Percentiles rank a stretch among this genome's conserved stretches.
Conservation (phyloP, 2,329 filamentous ascomycete species). For the Colletotrichum sojae region DNA sequence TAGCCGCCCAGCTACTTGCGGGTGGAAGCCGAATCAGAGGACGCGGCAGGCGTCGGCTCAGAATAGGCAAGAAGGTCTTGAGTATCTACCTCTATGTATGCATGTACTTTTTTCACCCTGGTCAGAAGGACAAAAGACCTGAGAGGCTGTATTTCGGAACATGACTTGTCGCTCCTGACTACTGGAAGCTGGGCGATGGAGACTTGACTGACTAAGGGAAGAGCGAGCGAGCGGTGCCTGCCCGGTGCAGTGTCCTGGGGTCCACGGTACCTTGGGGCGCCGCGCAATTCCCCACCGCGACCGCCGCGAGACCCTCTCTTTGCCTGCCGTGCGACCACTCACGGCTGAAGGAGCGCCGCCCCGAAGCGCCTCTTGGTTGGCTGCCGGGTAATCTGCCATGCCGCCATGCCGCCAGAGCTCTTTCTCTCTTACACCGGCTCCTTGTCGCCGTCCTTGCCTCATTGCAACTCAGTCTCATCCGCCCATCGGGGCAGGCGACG, state of each 20-base stretch:
- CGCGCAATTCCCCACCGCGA: not conserved
- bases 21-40: conserved; percentile 16
- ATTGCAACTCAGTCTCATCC: conserved; percentile 6
- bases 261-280: not conserved
- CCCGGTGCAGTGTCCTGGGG: not conserved
- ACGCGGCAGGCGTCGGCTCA: not conserved
- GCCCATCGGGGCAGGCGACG: conserved; percentile 4
- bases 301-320: conserved; percentile 17
- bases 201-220: conserved; percentile 30
- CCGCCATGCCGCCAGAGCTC: not conserved
- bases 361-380: conserved; percentile 27
- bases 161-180: conserved; percentile 12
- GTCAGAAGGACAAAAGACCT: no score
- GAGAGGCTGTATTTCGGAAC: not conserved
- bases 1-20: conserved; percentile 25
- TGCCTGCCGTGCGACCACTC: conserved; percentile 36
- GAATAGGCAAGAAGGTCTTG: no score
- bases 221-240: conserved; percentile 1
- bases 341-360: conserved; percentile 3
- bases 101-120: no score
- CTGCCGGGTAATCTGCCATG: conserved; percentile 11
- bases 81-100: no score
- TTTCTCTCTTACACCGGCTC: conserved; percentile 23
- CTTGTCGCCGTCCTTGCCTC: conserved; percentile 29
- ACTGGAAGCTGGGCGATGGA: conserved; percentile 3